A percentile compares a stretch with the other conserved stretches of the same genome.
phyloP scores from a whole-genome alignment of 345 rosid genomes.

The Aurinia saxatilis region DNA sequence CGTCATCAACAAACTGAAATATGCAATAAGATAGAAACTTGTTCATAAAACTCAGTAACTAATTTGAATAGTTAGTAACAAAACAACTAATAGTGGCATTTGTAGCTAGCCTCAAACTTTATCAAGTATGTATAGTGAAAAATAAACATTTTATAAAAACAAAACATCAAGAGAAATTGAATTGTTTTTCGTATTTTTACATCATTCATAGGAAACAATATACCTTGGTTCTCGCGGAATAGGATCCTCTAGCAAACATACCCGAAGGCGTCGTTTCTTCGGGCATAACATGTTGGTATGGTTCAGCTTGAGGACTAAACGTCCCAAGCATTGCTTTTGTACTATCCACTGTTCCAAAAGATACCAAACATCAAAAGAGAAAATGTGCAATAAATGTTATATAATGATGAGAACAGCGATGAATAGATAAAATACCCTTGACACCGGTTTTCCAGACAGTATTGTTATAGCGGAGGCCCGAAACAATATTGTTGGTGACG shows the following conservation, averaged over 20 bases:
- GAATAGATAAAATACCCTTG: constrained; percentile 36
- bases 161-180: too few species aligned
- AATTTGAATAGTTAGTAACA: neutral
- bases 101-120: neutral
- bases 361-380: neutral
- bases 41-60: neutral
- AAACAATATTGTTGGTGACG: constrained; percentile 82
- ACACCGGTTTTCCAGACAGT: constrained; percentile 88
- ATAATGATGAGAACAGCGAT: neutral
- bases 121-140: too few species aligned
- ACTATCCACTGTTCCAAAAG: constrained; percentile 53
- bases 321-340: constrained; percentile 90
- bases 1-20: constrained; percentile 76
- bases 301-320: constrained; percentile 83
- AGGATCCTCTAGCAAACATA: constrained; percentile 77
- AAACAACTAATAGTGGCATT: neutral
- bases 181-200: neutral
- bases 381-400: neutral
- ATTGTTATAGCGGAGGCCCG: constrained; percentile 78
- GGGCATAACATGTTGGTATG: constrained; percentile 65
- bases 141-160: too few species aligned
- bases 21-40: neutral
- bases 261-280: constrained; percentile 94
- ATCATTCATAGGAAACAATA: too few species aligned
- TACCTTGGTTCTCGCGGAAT: constrained; percentile 80